These are phyloP conservation scores for Cryptococcus hybrid DNA, from an alignment of 1,284 basidiomycete species.

Conservation along the genomic window DNA sequence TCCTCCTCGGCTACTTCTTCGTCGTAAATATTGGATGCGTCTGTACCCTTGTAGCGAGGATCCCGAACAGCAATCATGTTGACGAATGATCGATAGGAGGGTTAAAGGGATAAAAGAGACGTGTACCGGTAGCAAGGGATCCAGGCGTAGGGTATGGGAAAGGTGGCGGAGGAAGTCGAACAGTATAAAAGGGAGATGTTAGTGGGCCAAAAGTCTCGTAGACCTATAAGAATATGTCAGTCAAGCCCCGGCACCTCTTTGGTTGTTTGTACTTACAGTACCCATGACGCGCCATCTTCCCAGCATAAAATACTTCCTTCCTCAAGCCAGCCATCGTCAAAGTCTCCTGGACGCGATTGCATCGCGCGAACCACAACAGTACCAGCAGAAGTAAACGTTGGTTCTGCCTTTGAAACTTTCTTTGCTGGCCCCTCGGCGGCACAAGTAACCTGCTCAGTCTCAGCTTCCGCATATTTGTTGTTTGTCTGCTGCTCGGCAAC, in stretches of 20 bases:
- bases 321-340: slow-evolving; percentile 52
- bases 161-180: slow-evolving; percentile 47
- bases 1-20: slow-evolving; percentile 58
- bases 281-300: slow-evolving; percentile 55
- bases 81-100: slow-evolving; percentile 51
- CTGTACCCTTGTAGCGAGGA: slow-evolving; percentile 53
- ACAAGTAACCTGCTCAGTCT: background rate
- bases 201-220: slow-evolving; percentile 59
- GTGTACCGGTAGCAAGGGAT: slow-evolving; percentile 26
- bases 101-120: slow-evolving; percentile 52
- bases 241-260: background rate
- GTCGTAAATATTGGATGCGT: slow-evolving; percentile 57
- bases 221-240: slow-evolving; percentile 36
- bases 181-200: slow-evolving; percentile 54
- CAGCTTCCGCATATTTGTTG: background rate
- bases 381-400: slow-evolving; percentile 44
- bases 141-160: slow-evolving; percentile 34
- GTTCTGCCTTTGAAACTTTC: slow-evolving; percentile 4
- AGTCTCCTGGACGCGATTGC: slow-evolving; percentile 28
- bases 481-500: background rate
- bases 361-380: slow-evolving; percentile 51
- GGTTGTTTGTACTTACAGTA: slow-evolving; percentile 39
- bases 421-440: background rate
- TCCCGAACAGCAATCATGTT: slow-evolving; percentile 51
- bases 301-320: slow-evolving; percentile 55